phyloP scores from a whole-genome alignment of 306 rosid species.

The Glycine latifolia region DNA sequence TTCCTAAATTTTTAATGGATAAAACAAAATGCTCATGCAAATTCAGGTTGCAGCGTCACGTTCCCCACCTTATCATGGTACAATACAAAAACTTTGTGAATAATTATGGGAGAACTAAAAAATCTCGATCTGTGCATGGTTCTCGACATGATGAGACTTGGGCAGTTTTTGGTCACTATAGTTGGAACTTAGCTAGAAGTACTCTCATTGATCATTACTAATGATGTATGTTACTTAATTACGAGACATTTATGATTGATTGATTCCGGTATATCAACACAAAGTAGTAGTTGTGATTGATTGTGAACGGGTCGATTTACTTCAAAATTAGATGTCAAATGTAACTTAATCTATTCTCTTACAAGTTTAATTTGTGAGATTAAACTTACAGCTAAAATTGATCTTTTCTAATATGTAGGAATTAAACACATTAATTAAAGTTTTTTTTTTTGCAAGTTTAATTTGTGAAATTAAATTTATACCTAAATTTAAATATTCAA shows the following conservation, averaged over 20 bases:
- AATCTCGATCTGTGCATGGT: not conserved
- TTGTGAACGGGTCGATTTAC: not conserved
- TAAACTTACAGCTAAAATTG: too few species aligned
- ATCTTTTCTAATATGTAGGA: too few species aligned
- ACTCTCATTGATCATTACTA: not conserved
- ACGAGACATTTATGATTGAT: not conserved
- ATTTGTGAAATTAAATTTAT: too few species aligned
- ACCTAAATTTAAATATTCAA: too few species aligned
- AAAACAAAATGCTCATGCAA: slow-evolving; percentile 19
- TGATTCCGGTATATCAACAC: slow-evolving; percentile 2
- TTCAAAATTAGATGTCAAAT: not conserved
- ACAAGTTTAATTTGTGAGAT: too few species aligned
- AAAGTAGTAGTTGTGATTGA: not conserved
- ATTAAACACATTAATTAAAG: too few species aligned
- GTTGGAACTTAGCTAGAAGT: slow-evolving; percentile 4
- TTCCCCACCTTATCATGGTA: slow-evolving; percentile 27
- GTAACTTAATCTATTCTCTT: too few species aligned
- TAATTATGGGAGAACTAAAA: too few species aligned
- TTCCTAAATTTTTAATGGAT: not conserved
- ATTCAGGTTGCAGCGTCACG: slow-evolving; percentile 40
- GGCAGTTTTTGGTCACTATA: slow-evolving; percentile 19
- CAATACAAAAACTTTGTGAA: not conserved
- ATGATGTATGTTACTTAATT: slow-evolving; percentile 2
- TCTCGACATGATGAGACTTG: slow-evolving; percentile 42
- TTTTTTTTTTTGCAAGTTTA: too few species aligned